phyloP scores from a whole-genome alignment of 208 protist species.

The Naegleria fowleri region DNA sequence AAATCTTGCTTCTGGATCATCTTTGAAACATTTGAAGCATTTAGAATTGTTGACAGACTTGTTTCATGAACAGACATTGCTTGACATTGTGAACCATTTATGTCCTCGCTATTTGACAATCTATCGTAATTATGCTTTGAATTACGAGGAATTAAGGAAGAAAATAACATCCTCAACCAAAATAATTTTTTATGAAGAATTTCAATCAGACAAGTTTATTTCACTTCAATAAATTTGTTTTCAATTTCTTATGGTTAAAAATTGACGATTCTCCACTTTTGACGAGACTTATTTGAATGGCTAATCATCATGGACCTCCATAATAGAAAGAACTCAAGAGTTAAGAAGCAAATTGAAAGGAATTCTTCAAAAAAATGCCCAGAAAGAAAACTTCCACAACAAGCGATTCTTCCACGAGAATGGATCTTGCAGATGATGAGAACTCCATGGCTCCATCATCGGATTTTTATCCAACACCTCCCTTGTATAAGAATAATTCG shows the following conservation, averaged over 20 bases:
- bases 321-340: too few species aligned
- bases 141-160: not conserved
- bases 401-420: not conserved
- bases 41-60: not conserved
- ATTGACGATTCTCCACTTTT: too few species aligned
- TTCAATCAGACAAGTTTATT: not conserved
- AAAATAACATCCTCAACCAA: not conserved
- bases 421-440: not conserved
- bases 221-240: not conserved
- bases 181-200: not conserved
- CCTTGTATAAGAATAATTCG: not conserved
- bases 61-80: not conserved
- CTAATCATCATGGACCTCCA: too few species aligned
- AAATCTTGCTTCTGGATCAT: not conserved
- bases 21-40: not conserved
- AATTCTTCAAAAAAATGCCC: not conserved
- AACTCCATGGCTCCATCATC: not conserved
- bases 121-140: not conserved
- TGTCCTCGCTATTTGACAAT: not conserved
- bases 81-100: not conserved
- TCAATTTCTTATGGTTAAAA: too few species aligned
- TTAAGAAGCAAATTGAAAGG: too few species aligned
- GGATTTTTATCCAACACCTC: not conserved
- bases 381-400: not conserved
- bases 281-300: too few species aligned